Base-by-base conservation (phyloP, 495 filamentous ascomycete species). In the Elasticomyces elasticus region DNA sequence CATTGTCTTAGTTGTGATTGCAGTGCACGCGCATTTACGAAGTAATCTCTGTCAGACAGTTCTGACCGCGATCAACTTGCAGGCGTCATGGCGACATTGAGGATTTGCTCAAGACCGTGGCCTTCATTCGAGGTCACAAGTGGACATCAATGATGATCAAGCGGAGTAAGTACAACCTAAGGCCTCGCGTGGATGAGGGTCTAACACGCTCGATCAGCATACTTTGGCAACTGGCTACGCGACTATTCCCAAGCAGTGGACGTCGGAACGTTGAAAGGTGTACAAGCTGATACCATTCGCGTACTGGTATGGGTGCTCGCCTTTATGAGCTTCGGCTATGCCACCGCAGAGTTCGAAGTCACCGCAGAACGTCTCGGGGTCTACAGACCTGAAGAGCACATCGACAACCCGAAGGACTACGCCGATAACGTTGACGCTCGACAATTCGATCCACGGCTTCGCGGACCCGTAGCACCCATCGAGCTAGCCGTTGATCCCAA, bases 271-370 rank as follows among this genome's bases (percentile, higher is more conserved):
- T 69, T 98, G 60, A 94, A 91, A 66, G 83, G 79, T 53, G 85
- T 94, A 48, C 89, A 89, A 56, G 85, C 91, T 43, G 87, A 85
- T 50, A 92, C 91, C 19, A 94, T 98, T 60, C 78, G 92, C 13
- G 81, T 97, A 49, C 67, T 98, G 19, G 87, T 83, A 52, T 96
- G 90, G 90, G 78, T 95, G 51, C 77, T 96, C 24, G 86, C 86
- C 1, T 95, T 96, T 69, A 80, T 96, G 72, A 84, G 81, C 48
- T 92, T 95, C 69, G 92, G 92, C 20, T 98, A 94, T 73, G 92
- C 89, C n/a, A 97, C 92, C 0, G 85, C 75, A 15, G 92, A 98
- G 66, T 98, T 95, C 64, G 92, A 98, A 65, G 92, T 98, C 43
- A 98, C 92, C 4, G 77, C 85, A 3, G 90, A 96, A 37, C 76